Percentiles rank a stretch among this genome's conserved stretches.
Evolutionary conservation across 257 asterid species (phyloP).

Genomic region (Lavandula angustifolia): DNA sequence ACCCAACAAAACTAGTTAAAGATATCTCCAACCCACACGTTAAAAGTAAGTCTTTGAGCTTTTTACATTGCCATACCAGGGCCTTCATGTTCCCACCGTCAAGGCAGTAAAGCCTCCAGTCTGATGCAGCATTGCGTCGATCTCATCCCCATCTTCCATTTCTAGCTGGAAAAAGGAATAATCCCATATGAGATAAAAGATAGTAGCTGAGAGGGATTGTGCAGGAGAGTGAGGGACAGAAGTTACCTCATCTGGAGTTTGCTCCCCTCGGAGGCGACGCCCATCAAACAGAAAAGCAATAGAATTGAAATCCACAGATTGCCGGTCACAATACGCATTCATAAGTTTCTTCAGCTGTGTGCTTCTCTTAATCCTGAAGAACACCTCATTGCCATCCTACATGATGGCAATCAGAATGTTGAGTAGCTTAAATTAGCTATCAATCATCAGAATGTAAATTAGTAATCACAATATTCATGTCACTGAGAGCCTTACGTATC

Average conservation of each 20-base stretch:
- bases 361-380: slow-evolving; percentile 57
- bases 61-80: slow-evolving; percentile 19
- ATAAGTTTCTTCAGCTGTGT: slow-evolving; percentile 52
- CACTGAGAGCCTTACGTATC: no score
- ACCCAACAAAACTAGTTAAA: slow-evolving; percentile 7
- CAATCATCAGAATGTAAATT: no score
- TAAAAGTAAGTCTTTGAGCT: neutral
- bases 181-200: no score
- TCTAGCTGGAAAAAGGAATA: slow-evolving; percentile 36
- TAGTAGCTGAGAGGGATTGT: neutral
- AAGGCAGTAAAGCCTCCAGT: slow-evolving; percentile 39
- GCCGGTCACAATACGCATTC: slow-evolving; percentile 53
- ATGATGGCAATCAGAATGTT: neutral
- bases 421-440: neutral
- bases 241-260: slow-evolving; percentile 65
- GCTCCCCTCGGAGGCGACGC: slow-evolving; percentile 58
- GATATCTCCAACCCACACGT: neutral
- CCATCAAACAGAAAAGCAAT: slow-evolving; percentile 61
- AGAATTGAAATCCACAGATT: slow-evolving; percentile 43
- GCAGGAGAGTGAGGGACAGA: neutral
- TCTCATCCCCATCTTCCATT: slow-evolving; percentile 57
- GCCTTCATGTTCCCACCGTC: neutral
- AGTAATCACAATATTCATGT: no score
- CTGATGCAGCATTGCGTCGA: slow-evolving; percentile 52
- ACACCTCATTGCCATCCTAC: slow-evolving; percentile 56